Percentiles rank a stretch among this genome's conserved stretches.
phyloP scores from a whole-genome alignment of 2,329 filamentous ascomycete genomes.

The Arachnomyces sp. region DNA sequence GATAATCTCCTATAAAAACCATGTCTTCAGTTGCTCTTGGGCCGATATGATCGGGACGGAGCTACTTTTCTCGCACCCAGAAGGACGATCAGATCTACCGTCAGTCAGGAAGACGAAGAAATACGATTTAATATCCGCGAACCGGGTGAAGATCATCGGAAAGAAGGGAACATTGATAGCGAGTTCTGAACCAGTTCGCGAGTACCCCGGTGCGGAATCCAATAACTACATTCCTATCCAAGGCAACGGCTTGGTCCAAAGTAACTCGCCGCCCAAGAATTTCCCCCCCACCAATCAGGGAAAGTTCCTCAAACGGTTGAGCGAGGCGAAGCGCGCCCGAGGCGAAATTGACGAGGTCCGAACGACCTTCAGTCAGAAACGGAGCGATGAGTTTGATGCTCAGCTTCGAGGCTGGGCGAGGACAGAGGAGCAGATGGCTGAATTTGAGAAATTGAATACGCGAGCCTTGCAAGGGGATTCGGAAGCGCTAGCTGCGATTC shows the following conservation, averaged over 20 bases:
- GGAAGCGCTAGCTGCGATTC: slow-evolving; percentile 26
- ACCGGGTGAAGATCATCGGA: slow-evolving; percentile 61
- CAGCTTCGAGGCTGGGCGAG: slow-evolving; percentile 30
- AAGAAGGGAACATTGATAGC: slow-evolving; percentile 53
- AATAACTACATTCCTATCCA: slow-evolving; percentile 2
- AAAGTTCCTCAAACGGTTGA: slow-evolving; percentile 57
- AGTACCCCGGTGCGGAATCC: slow-evolving; percentile 2
- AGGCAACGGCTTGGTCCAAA: slow-evolving; percentile 6
- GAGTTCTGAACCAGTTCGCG: slow-evolving; percentile 20
- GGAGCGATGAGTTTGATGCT: slow-evolving; percentile 24
- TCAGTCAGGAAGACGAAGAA: slow-evolving; percentile 32
- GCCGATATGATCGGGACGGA: slow-evolving; percentile 76
- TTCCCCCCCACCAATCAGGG: slow-evolving; percentile 35
- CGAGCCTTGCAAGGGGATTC: slow-evolving; percentile 29
- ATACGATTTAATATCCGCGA: slow-evolving; percentile 65
- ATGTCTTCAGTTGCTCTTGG: slow-evolving; percentile 75
- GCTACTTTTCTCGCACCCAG: slow-evolving; percentile 54
- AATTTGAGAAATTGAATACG: slow-evolving; percentile 29
- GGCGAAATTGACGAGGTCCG: slow-evolving; percentile 58
- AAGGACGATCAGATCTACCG: slow-evolving; percentile 45
- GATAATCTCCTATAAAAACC: slow-evolving; percentile 68
- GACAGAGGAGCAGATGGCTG: slow-evolving; percentile 28
- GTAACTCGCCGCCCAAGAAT: slow-evolving; percentile 16
- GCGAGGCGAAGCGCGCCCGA: slow-evolving; percentile 54
- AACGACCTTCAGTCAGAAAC: slow-evolving; percentile 46